phyloP scores from a whole-genome alignment of 1,139 yeast genomes.

The Nakaseomyces delphensis region DNA sequence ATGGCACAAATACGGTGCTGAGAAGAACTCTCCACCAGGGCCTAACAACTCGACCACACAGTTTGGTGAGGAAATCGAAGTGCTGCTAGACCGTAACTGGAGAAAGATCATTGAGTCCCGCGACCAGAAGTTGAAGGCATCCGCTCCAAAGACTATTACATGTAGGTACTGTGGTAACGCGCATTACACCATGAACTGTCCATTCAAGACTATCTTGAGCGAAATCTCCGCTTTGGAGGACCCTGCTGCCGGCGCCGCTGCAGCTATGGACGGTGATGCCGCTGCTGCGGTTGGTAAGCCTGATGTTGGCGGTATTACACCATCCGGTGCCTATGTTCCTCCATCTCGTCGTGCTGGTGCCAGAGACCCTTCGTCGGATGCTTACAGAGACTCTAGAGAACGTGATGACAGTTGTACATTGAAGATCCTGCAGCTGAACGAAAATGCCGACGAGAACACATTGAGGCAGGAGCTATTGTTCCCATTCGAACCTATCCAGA shows the following conservation, averaged over 20 bases:
- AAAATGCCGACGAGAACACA: constrained; percentile 74
- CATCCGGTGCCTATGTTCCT: constrained; percentile 51
- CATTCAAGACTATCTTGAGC: constrained; percentile 85
- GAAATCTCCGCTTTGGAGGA: constrained; percentile 37
- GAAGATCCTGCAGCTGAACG: constrained; percentile 86
- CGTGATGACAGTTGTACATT: constrained; percentile 84
- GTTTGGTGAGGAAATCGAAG: constrained; percentile 71
- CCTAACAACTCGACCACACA: constrained; percentile 87
- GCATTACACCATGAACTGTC: constrained; percentile 94
- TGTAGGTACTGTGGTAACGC: constrained; percentile 94
- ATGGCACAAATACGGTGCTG: constrained; percentile 80
- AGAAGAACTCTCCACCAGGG: constrained; percentile 67
- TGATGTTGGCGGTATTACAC: constrained; percentile 23
- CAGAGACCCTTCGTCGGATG: constrained; percentile 37
- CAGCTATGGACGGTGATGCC: constrained; percentile 27
- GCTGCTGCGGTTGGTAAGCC: constrained; percentile 28
- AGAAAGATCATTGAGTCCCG: constrained; percentile 57
- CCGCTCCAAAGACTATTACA: constrained; percentile 44
- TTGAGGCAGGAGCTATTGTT: constrained; percentile 67
- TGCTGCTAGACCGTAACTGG: constrained; percentile 65
- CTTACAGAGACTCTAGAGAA: constrained; percentile 43
- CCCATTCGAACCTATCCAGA: constrained; percentile 64
- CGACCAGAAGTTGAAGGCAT: constrained; percentile 49
- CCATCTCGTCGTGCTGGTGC: constrained; percentile 52
- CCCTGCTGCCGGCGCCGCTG: constrained; percentile 33